Percentiles rank a stretch among this genome's conserved stretches.
Evolutionary conservation across 2,329 filamentous ascomycete species (phyloP).

Genomic region (Zarea fungicola): DNA sequence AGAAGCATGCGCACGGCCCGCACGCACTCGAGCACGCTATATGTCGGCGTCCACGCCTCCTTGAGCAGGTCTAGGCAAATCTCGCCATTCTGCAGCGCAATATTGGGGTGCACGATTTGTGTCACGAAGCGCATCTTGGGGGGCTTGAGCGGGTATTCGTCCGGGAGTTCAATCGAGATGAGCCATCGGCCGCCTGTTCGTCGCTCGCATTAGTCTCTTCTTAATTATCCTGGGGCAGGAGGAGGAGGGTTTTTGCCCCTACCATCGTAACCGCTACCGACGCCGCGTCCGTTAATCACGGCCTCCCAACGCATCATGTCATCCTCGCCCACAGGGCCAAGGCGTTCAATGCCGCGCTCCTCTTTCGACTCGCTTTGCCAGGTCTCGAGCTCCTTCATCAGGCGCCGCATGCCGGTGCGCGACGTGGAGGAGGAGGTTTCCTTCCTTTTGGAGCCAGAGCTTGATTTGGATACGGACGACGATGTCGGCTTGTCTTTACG

Average conservation of each 20-base stretch:
- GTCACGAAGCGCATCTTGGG: constrained; percentile 80
- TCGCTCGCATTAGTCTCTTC: too few species aligned
- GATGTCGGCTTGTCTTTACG: constrained; percentile 15
- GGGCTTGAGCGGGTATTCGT: constrained; percentile 71
- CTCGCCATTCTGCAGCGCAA: constrained; percentile 66
- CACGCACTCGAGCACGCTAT: constrained; percentile 71
- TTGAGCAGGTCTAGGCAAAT: constrained; percentile 88
- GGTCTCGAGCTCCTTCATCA: constrained; percentile 52
- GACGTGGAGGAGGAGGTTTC: constrained; percentile 26
- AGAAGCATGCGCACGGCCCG: constrained; percentile 66
- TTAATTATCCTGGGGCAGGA: too few species aligned
- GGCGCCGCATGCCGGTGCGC: constrained; percentile 48
- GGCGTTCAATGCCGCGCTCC: constrained; percentile 53
- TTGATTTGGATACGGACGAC: constrained; percentile 13
- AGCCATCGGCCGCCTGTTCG: constrained; percentile 71
- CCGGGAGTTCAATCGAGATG: constrained; percentile 69
- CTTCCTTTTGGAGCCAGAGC: constrained; percentile 15
- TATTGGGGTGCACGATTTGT: constrained; percentile 79
- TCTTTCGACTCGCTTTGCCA: constrained; percentile 45
- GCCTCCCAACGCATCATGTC: constrained; percentile 55
- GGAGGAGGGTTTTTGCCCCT: too few species aligned
- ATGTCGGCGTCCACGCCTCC: constrained; percentile 77
- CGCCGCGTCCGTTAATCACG: constrained; percentile 53
- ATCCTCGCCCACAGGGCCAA: constrained; percentile 50
- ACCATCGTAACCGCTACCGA: constrained; percentile 55